A percentile compares a stretch with the other conserved stretches of the same genome.
phyloP scores from a whole-genome alignment of 2,329 filamentous ascomycete species.

The Juglanconis sp. region DNA sequence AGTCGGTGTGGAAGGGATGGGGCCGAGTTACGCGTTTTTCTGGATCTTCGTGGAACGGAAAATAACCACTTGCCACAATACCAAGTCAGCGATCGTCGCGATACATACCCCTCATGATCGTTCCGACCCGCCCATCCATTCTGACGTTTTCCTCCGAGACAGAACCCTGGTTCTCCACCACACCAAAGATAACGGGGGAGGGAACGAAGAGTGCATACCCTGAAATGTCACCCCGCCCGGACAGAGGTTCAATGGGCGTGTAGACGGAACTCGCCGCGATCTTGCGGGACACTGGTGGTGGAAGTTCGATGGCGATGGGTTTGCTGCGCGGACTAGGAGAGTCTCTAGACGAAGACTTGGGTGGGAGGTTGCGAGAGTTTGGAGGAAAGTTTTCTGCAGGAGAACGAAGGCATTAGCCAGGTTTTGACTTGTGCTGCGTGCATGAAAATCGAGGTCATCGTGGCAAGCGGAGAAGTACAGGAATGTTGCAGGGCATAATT shows the following conservation, averaged over 20 bases:
- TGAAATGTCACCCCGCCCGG: constrained; percentile 55
- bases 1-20: constrained; percentile 47
- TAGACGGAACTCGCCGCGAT: constrained; percentile 37
- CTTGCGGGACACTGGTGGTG: constrained; percentile 33
- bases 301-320: constrained; percentile 54
- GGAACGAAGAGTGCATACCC: constrained; percentile 44
- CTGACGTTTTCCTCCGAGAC: neutral
- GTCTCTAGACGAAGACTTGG: constrained; percentile 20
- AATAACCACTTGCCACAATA: constrained; percentile 49
- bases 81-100: constrained; percentile 4
- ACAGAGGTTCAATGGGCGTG: constrained; percentile 48
- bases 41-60: constrained; percentile 58
- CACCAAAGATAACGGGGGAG: constrained; percentile 3
- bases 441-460: constrained; percentile 11
- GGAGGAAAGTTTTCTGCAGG: constrained; percentile 3
- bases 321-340: constrained; percentile 28
- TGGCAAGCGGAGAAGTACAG: neutral
- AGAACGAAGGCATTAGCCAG: neutral
- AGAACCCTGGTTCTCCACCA: neutral
- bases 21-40: constrained; percentile 42
- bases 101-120: constrained; percentile 14
- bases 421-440: neutral
- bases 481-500: neutral
- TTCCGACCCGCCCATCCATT: constrained; percentile 8
- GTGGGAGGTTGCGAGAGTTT: constrained; percentile 19